A percentile compares a stretch with the other conserved stretches of the same genome.
Conservation (phyloP, 495 filamentous ascomycete genomes). For the Aspergillus ellipticus region DNA sequence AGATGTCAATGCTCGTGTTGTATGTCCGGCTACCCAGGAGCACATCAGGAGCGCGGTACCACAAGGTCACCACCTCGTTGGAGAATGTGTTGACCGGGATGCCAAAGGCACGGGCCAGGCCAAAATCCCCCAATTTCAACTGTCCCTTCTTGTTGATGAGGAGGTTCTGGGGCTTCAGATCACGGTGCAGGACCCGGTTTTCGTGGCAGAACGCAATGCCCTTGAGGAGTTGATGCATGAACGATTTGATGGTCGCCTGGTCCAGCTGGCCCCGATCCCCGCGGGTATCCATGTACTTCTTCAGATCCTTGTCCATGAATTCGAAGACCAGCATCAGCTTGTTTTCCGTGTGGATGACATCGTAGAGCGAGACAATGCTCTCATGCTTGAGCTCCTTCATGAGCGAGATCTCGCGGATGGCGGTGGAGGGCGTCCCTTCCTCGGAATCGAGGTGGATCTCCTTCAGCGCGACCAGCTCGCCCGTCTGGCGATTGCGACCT, state of each 20-base stretch:
- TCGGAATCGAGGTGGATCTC: slow-evolving; percentile 99
- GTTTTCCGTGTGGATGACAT: slow-evolving; percentile 99
- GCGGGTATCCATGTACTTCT: slow-evolving; percentile 96
- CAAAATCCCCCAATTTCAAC: slow-evolving; percentile 93
- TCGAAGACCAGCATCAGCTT: slow-evolving; percentile 99
- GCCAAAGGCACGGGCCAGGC: slow-evolving; percentile 86
- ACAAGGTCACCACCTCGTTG: slow-evolving; percentile 94
- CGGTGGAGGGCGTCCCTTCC: slow-evolving; percentile 96
- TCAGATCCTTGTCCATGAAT: slow-evolving; percentile 97
- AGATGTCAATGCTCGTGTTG: slow-evolving; percentile 97
- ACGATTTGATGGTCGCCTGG: slow-evolving; percentile 86
- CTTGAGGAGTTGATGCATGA: slow-evolving; percentile 92
- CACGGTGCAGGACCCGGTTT: slow-evolving; percentile 92
- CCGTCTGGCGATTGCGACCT: slow-evolving; percentile 91
- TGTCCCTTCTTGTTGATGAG: slow-evolving; percentile 89
- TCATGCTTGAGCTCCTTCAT: slow-evolving; percentile 99
- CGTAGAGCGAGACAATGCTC: slow-evolving; percentile 94
- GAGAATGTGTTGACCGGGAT: slow-evolving; percentile 98
- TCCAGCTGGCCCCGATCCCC: slow-evolving; percentile 80
- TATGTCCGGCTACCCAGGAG: slow-evolving; percentile 87
- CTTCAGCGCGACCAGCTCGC: slow-evolving; percentile 94
- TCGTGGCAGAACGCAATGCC: slow-evolving; percentile 97
- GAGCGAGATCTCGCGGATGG: slow-evolving; percentile 95
- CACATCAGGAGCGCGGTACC: slow-evolving; percentile 94
- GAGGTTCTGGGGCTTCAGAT: slow-evolving; percentile 92